phyloP scores from a whole-genome alignment of 2,329 filamentous ascomycete genomes.

The Septoria linicola region DNA sequence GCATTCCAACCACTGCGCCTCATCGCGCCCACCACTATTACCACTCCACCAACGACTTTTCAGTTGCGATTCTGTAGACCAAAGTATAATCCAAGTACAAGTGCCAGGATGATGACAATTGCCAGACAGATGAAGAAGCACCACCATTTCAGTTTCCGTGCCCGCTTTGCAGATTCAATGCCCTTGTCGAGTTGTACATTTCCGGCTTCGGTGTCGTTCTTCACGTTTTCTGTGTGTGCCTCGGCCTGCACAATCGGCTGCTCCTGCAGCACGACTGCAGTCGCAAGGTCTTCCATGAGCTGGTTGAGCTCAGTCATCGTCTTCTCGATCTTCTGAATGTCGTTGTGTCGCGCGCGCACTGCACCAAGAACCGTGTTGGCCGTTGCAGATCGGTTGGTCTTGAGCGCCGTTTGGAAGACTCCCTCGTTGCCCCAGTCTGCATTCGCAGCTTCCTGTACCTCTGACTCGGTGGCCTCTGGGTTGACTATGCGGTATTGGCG shows the following conservation, averaged over 20 bases:
- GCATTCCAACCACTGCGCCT: neutral
- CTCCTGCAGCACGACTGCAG: constrained; percentile 72
- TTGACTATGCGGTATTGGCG: constrained; percentile 72
- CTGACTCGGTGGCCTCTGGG: constrained; percentile 71
- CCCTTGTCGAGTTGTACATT: constrained; percentile 69
- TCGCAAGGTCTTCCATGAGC: constrained; percentile 73
- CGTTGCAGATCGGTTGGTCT: constrained; percentile 70
- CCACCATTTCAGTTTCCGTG: constrained; percentile 80
- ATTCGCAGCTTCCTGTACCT: constrained; percentile 67
- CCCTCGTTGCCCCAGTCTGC: constrained; percentile 75
- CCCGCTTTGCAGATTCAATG: constrained; percentile 64
- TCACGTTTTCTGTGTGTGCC: constrained; percentile 64
- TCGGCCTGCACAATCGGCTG: constrained; percentile 61
- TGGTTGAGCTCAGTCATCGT: constrained; percentile 68
- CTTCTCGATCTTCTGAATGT: constrained; percentile 76
- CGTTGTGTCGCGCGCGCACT: constrained; percentile 78
- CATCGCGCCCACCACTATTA: neutral
- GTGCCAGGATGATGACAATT: constrained; percentile 51
- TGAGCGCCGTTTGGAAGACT: constrained; percentile 80
- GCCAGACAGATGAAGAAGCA: constrained; percentile 60
- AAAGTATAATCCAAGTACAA: constrained; percentile 52
- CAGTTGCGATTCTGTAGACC: constrained; percentile 34
- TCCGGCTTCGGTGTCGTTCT: constrained; percentile 65
- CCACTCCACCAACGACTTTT: neutral
- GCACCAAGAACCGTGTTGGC: constrained; percentile 72